These are phyloP conservation scores for Hypholoma fasciculare DNA, from an alignment of 768 basidiomycete species.

Conservation along the genomic window DNA sequence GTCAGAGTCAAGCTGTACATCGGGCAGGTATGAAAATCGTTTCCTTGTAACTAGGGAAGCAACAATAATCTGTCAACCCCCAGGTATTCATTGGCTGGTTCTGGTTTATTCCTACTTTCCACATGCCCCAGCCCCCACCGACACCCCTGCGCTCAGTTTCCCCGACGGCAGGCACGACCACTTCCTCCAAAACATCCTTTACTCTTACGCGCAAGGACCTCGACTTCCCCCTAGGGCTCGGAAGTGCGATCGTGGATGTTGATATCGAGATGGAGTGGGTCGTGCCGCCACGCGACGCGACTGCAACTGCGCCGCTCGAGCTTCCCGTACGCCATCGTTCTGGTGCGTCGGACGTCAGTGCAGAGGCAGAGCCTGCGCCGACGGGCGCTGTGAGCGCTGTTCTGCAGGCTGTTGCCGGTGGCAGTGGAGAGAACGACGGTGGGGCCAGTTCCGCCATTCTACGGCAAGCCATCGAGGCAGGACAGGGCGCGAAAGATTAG, in stretches of 20 bases:
- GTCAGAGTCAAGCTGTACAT: slow-evolving; percentile 71
- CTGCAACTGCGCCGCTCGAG: slow-evolving; percentile 4
- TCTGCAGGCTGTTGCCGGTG: slow-evolving; percentile 21
- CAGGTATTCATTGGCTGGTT: slow-evolving; percentile 82
- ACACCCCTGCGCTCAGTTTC: slow-evolving; percentile 9
- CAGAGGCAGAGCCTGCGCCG: slow-evolving; percentile 23
- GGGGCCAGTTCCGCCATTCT: slow-evolving; percentile 15
- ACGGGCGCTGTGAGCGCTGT: slow-evolving; percentile 30
- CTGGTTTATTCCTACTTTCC: slow-evolving; percentile 86
- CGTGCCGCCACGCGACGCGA: neutral
- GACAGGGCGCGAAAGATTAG: slow-evolving; percentile 25
- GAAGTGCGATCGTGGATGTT: slow-evolving; percentile 64
- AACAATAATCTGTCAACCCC: neutral
- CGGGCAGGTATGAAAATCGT: slow-evolving; percentile 51
- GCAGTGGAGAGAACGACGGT: neutral
- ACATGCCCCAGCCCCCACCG: slow-evolving; percentile 56
- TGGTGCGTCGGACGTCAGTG: slow-evolving; percentile 16
- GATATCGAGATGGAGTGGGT: slow-evolving; percentile 41
- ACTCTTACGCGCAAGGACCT: slow-evolving; percentile 60
- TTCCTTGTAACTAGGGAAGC: neutral
- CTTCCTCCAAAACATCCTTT: slow-evolving; percentile 33
- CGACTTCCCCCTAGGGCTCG: slow-evolving; percentile 79
- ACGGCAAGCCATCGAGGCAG: slow-evolving; percentile 29
- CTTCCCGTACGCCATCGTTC: slow-evolving; percentile 13
- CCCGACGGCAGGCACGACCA: slow-evolving; percentile 3